phyloP scores from a whole-genome alignment of 768 basidiomycete genomes.

The Suillus variegatus region DNA sequence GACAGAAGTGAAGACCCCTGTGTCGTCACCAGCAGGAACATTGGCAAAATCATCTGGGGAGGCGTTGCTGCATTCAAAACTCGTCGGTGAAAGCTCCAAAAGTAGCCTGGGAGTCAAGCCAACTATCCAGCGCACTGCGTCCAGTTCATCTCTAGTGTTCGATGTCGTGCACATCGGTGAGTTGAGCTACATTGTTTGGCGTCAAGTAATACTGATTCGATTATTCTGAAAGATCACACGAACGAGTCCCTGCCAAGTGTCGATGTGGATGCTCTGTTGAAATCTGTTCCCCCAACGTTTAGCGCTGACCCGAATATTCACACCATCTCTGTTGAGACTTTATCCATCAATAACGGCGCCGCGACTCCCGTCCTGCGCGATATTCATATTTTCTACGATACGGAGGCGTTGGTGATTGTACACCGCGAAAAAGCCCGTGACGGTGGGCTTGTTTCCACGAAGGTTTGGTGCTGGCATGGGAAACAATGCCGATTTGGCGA shows the following conservation, averaged over 20 bases:
- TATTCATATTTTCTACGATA: slow-evolving; percentile 67
- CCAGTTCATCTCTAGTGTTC: slow-evolving; percentile 9
- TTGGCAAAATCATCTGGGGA: slow-evolving; percentile 37
- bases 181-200: slow-evolving; percentile 10
- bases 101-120: slow-evolving; percentile 13
- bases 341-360: slow-evolving; percentile 55
- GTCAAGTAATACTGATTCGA: slow-evolving; percentile 1
- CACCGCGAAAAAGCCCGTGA: slow-evolving; percentile 66
- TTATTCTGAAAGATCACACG: slow-evolving; percentile 34
- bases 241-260: slow-evolving; percentile 49
- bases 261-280: slow-evolving; percentile 50
- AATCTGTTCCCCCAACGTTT: slow-evolving; percentile 24
- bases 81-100: slow-evolving; percentile 15
- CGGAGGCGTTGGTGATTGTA: slow-evolving; percentile 67
- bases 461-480: slow-evolving; percentile 80
- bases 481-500: slow-evolving; percentile 53
- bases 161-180: slow-evolving; percentile 36
- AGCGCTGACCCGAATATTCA: slow-evolving; percentile 37
- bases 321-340: slow-evolving; percentile 75
- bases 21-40: slow-evolving; percentile 53
- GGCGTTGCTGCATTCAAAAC: slow-evolving; percentile 6
- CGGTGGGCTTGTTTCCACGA: slow-evolving; percentile 66
- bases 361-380: slow-evolving; percentile 48
- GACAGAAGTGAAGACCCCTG: slow-evolving; percentile 67
- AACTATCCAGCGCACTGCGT: not conserved